phyloP scores from a whole-genome alignment of 768 basidiomycete genomes.

The Trametes cinnabarina region DNA sequence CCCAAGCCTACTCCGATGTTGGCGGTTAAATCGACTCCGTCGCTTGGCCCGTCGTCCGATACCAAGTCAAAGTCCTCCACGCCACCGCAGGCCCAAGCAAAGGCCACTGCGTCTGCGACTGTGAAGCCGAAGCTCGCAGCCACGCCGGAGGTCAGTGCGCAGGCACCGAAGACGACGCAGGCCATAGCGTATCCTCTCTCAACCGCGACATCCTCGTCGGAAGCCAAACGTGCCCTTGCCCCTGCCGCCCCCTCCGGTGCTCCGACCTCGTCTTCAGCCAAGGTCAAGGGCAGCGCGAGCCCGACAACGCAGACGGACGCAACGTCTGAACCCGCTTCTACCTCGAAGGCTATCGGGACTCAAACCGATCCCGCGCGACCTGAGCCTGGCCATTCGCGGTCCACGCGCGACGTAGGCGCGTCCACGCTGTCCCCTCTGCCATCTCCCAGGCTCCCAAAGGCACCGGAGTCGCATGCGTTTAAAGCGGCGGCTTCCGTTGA shows the following conservation, averaged over 20 bases:
- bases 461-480: background rate
- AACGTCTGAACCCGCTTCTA: background rate
- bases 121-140: background rate
- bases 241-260: background rate
- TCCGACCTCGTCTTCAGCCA: too few species aligned
- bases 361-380: background rate
- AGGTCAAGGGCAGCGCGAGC: background rate
- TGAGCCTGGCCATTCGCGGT: background rate
- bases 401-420: background rate
- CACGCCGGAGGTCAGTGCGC: too few species aligned
- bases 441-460: background rate
- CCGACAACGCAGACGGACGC: background rate
- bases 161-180: too few species aligned
- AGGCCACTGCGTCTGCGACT: background rate
- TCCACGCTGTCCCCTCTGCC: background rate
- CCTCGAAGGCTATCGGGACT: background rate
- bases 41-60: too few species aligned
- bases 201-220: background rate
- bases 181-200: too few species aligned
- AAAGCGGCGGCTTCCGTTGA: background rate
- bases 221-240: background rate
- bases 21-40: background rate
- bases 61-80: background rate
- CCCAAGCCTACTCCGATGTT: background rate
- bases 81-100: background rate